Evolutionary conservation across 139 green algal species (phyloP).

Genomic region (Zygnema circumcarinatum): DNA sequence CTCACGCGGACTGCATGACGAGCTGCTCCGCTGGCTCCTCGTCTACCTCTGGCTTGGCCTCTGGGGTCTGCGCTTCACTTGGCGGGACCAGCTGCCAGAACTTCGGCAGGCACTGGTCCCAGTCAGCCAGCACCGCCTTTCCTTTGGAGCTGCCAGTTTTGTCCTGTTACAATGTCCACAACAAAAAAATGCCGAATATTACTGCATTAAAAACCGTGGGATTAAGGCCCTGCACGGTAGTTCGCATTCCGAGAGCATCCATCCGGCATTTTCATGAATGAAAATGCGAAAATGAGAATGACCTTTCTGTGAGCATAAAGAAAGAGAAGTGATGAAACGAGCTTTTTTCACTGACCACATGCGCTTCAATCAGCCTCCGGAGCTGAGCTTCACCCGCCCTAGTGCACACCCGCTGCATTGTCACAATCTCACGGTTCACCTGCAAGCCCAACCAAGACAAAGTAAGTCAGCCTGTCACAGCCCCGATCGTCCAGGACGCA

Average conservation of each 20-base stretch:
- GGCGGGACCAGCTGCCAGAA: conserved; percentile 99
- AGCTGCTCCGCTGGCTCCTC: conserved; percentile 15
- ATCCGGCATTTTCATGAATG: no score
- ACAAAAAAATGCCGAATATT: no score
- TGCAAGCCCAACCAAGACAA: conserved; percentile 40
- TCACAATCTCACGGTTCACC: conserved; percentile 97
- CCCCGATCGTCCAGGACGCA: background rate
- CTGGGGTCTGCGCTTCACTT: conserved; percentile 75
- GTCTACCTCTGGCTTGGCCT: conserved; percentile 63
- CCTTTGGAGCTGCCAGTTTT: conserved; percentile 81
- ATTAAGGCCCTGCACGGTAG: no score
- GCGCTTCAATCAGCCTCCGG: conserved; percentile 77
- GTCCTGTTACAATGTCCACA: conserved; percentile 58
- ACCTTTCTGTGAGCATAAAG: background rate
- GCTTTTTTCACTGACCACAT: conserved; percentile 69
- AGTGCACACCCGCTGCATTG: conserved; percentile 87
- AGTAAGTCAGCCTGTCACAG: background rate
- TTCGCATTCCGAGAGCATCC: no score
- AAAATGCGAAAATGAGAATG: no score
- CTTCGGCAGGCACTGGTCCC: conserved; percentile 73
- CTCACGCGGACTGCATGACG: conserved; percentile 24
- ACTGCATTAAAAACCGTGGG: no score
- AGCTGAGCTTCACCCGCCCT: conserved; percentile 87
- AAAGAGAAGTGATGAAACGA: background rate
- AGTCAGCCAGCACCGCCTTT: conserved; percentile 81